Base-by-base conservation (phyloP, 345 rosid genomes). In the Dovyalis caffra region DNA sequence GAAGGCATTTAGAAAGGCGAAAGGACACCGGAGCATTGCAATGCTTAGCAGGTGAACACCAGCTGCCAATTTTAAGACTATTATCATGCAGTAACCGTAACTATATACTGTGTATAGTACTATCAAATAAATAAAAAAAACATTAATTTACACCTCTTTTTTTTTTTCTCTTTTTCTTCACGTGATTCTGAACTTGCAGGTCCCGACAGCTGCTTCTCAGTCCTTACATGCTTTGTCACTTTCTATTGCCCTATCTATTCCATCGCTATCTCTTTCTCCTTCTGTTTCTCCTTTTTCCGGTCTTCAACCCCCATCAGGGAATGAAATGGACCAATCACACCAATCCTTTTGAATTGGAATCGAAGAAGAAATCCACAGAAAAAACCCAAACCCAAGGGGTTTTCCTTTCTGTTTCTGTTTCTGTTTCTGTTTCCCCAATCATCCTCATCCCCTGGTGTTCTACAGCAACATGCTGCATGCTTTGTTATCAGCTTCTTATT, bases 151-250 rank as follows among this genome's bases (percentile, higher is more conserved):
- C 25, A 0, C 29, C 14, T 20, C 29, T 3, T 2, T 20, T 2
- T 20, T 20, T 6, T 1, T 18, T 29, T 32, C 21, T 7, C 71
- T 37, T 40, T 56, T 73, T 68, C 63, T 87, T 88, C 97, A 91
- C 94, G 97, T 91, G 97, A 87, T 83, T 80, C 90, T 82, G 86
- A 84, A 76, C 72, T 81, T 80, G 76, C 84, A 73, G 86, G 16
- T 72, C 70, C 79, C 87, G 86, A 79, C 86, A 87, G 79, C 83
- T 69, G 74, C 79, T 28, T 78, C 79, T 82, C 77, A 70, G 74
- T 77, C 78, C 72, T 81, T 80, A 49, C 85, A 80, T 80, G 72
- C 82, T 79, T 86, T 86, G 91, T 87, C 90, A 75, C 76, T 73
- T 79, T 77, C 78, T 70, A 68, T 76, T 28, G 72, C 74, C 74